These are phyloP conservation scores for Ogataea dorogensis DNA, from an alignment of 805 yeast species.

Conservation along the genomic window DNA sequence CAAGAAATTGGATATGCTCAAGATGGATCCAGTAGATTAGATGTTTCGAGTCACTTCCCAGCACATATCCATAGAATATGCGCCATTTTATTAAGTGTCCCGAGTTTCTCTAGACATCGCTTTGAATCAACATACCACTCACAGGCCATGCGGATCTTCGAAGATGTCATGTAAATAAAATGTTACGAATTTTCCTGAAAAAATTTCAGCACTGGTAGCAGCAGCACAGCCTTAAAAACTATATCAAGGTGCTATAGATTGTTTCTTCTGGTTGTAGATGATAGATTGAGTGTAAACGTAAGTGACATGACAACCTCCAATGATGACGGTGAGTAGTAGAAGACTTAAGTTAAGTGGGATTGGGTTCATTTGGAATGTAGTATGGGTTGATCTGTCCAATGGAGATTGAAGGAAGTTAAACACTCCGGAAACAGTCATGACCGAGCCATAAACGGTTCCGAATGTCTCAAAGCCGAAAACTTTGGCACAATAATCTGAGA, in stretches of 20 bases:
- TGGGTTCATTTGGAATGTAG: constrained; percentile 53
- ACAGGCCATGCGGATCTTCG: constrained; percentile 45
- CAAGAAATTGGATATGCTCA: constrained; percentile 20
- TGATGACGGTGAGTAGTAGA: constrained; percentile 38
- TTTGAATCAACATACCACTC: constrained; percentile 47
- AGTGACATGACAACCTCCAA: constrained; percentile 41
- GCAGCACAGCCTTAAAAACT: constrained; percentile 8
- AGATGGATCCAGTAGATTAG: constrained; percentile 24
- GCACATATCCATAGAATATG: constrained; percentile 6
- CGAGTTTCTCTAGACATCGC: constrained; percentile 42
- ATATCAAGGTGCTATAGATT: constrained; percentile 3
- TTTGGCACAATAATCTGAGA: constrained; percentile 59
- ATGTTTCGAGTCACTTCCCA: constrained; percentile 19
- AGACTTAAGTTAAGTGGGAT: constrained; percentile 46
- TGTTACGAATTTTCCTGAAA: background rate
- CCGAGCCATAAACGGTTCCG: constrained; percentile 58
- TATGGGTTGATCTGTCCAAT: constrained; percentile 50
- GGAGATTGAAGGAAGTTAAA: constrained; percentile 47
- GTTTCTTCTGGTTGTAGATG: constrained; percentile 21
- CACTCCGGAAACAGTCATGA: constrained; percentile 52
- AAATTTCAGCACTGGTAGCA: constrained; percentile 1
- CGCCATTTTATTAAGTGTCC: constrained; percentile 8
- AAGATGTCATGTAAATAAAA: constrained; percentile 37
- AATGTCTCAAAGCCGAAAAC: constrained; percentile 62
- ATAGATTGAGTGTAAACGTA: constrained; percentile 38